These are phyloP conservation scores for Hirschioporus abietinus DNA, from an alignment of 768 basidiomycete genomes.

Conservation along the genomic window DNA sequence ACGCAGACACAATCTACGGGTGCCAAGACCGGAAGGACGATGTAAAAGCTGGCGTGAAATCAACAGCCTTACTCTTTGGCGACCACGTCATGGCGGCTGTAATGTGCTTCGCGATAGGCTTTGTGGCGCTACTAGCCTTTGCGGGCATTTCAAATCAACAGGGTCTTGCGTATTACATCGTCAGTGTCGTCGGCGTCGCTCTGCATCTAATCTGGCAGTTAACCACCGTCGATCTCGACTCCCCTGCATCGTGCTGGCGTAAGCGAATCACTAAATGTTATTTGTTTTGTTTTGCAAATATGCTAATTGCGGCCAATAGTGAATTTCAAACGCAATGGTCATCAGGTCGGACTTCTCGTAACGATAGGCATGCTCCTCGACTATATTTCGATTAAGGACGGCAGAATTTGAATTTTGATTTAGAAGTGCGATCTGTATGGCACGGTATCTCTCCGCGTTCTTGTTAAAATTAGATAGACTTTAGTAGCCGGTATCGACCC, in stretches of 20 bases:
- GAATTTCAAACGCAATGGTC: conserved; percentile 9
- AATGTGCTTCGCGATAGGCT: conserved; percentile 42
- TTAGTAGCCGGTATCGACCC: no score
- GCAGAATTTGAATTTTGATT: no score
- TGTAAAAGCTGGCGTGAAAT: conserved; percentile 62
- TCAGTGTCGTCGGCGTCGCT: conserved; percentile 32
- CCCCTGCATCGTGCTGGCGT: conserved; percentile 6
- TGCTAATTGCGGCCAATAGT: not conserved
- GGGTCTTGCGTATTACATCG: conserved; percentile 30
- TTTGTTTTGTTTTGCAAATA: not conserved
- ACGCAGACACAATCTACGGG: conserved; percentile 62
- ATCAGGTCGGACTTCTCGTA: conserved; percentile 7
- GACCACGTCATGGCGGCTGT: conserved; percentile 53
- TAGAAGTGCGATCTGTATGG: no score
- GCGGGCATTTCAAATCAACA: conserved; percentile 51
- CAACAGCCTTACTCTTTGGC: conserved; percentile 71
- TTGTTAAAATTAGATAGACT: no score
- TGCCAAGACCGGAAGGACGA: conserved; percentile 78
- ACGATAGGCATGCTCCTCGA: conserved; percentile 6
- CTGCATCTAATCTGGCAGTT: conserved; percentile 36
- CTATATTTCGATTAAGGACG: not conserved
- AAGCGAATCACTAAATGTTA: not conserved
- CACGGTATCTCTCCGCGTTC: no score
- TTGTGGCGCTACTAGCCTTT: conserved; percentile 45
- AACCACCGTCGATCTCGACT: conserved; percentile 14